Base-by-base conservation (phyloP, 1,284 basidiomycete species). In the Pascua guehoae region DNA sequence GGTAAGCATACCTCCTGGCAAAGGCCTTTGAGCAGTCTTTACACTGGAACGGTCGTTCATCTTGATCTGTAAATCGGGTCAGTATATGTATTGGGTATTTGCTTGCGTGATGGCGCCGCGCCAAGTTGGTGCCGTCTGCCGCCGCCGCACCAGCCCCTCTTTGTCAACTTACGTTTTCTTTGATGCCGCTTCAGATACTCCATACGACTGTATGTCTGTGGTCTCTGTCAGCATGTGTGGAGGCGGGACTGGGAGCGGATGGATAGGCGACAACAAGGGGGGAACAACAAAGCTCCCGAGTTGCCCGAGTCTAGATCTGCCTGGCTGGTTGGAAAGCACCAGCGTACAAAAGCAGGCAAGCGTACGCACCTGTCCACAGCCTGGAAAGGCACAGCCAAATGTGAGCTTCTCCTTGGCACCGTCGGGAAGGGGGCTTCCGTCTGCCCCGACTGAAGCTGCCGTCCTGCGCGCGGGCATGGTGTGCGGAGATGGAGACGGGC, bases 151-250 rank as follows among this genome's bases (percentile, higher is more conserved):
- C n/a, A 43, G 45, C 40, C 32, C n/a, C 49, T 32, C 50, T 50
- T 11, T 12, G 9, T 15, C 42, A 12, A 67, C 76, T 58, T 56
- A 78, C 77, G 77, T 66, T 78, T 78, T 50, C 77, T 57, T 49
- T 78, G 75, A 62, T 78, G 77, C 47, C 77, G 60, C 50, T 75
- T 74, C 57, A 78, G 56, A 56, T 78, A 78, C 58, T 78, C 76
- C 68, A 76, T 72, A 39, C 76, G 70, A 61, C 73, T 75, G 58
- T 78, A 78, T 0, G 65, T 63, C 72, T 77, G 59, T 8, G 41
- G 10, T 17, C 36, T 32, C 24, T 50, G 56, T 62, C 51, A 56
- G 60, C 43, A 17, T 2, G 14, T 24, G 32, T 37, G 18, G 15
- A 9, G 24, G 24, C 24, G 24, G 24, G 24, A 32, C 7, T 32